Evolutionary conservation across 768 basidiomycete genomes (phyloP).

Genomic region (Rubroboletus pulcherrimus): DNA sequence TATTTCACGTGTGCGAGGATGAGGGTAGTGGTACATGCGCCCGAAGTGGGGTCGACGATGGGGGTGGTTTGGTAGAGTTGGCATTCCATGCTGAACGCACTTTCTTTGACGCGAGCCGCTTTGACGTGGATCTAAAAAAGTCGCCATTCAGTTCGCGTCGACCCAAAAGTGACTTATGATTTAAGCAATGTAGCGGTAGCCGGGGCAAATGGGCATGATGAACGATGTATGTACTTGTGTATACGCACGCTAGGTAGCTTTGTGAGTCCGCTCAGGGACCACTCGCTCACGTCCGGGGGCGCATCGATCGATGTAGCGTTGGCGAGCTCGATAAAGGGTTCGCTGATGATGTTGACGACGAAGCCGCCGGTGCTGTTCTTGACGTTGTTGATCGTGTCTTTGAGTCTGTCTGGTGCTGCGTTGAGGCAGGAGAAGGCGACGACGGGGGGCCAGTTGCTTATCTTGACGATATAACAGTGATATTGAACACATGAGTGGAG

Average conservation of each 20-base stretch:
- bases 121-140: slow-evolving; percentile 32
- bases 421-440: slow-evolving; percentile 34
- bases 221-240: not conserved
- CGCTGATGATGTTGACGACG: slow-evolving; percentile 53
- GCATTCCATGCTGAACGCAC: slow-evolving; percentile 48
- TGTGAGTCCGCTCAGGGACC: slow-evolving; percentile 35
- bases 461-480: not conserved
- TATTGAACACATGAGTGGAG: not conserved
- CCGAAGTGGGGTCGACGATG: slow-evolving; percentile 31
- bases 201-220: not conserved
- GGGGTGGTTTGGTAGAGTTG: slow-evolving; percentile 35
- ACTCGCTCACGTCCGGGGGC: slow-evolving; percentile 36
- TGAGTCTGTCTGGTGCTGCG: slow-evolving; percentile 15
- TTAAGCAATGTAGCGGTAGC: too few relatives aligned
- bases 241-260: slow-evolving; percentile 10
- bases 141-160: not conserved
- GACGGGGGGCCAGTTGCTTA: slow-evolving; percentile 28
- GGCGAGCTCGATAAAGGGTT: slow-evolving; percentile 40
- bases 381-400: slow-evolving; percentile 43
- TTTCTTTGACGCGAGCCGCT: slow-evolving; percentile 40
- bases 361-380: slow-evolving; percentile 42
- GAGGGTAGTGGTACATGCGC: slow-evolving; percentile 27
- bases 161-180: not conserved
- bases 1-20: slow-evolving; percentile 37
- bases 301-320: slow-evolving; percentile 37